A percentile compares a stretch with the other conserved stretches of the same genome.
Evolutionary conservation across 2,329 filamentous ascomycete species (phyloP).

Genomic region (Alternaria conjuncta): DNA sequence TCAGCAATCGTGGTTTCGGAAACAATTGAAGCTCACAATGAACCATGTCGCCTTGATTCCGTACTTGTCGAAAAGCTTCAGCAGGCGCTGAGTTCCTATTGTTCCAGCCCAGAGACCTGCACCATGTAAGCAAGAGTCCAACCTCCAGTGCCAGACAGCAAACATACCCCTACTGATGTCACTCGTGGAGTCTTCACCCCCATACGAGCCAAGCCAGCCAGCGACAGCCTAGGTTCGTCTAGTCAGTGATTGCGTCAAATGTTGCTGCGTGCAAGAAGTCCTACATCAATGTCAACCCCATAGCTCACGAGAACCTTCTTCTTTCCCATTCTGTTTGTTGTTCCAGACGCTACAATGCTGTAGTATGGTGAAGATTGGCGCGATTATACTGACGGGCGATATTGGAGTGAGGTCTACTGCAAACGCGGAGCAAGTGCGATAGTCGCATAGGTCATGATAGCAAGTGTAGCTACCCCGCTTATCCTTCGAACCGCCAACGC

Average conservation of each 20-base stretch:
- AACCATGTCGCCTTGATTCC: constrained; percentile 74
- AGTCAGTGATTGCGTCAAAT: constrained; percentile 46
- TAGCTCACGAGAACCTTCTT: constrained; percentile 66
- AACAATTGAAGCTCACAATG: constrained; percentile 65
- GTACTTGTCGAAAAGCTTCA: constrained; percentile 77
- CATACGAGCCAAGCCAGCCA: constrained; percentile 78
- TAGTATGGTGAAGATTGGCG: too few species aligned
- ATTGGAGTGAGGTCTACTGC: not conserved
- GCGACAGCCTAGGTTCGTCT: constrained; percentile 55
- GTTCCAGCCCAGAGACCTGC: constrained; percentile 72
- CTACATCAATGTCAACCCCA: constrained; percentile 71
- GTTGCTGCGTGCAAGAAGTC: constrained; percentile 40
- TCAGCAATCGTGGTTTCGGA: accelerated
- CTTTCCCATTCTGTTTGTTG: constrained; percentile 50
- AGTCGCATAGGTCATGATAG: constrained; percentile 7
- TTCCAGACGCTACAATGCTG: not conserved
- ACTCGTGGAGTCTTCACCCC: constrained; percentile 72
- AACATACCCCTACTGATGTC: constrained; percentile 71
- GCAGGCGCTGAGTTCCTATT: constrained; percentile 68
- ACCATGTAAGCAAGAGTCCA: constrained; percentile 1
- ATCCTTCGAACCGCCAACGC: not conserved
- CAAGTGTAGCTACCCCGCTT: constrained; percentile 21
- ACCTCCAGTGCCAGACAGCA: not conserved
- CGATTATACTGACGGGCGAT: too few species aligned
- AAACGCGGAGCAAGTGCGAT: not conserved